These are phyloP conservation scores for Neurospora crassa DNA, from an alignment of 2,329 filamentous ascomycete genomes.

Conservation along the genomic window DNA sequence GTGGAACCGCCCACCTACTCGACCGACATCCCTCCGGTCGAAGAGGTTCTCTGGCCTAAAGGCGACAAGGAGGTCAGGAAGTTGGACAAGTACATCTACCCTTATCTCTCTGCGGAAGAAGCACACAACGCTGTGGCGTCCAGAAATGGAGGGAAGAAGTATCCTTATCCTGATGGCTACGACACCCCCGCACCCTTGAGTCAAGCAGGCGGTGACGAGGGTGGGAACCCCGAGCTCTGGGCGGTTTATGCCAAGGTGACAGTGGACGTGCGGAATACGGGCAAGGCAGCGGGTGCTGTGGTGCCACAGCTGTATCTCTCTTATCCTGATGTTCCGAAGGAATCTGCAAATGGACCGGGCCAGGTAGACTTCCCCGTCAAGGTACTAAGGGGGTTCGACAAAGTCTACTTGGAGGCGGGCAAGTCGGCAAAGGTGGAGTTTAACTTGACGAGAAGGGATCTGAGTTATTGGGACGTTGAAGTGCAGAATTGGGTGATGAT, in stretches of 20 bases:
- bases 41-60: conserved; percentile 50
- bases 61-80: conserved; percentile 33
- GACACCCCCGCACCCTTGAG: conserved; percentile 39
- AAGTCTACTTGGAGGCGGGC: conserved; percentile 48
- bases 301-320: conserved; percentile 39
- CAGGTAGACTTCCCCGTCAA: conserved; percentile 53
- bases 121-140: conserved; percentile 32
- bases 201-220: conserved; percentile 59
- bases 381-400: conserved; percentile 66
- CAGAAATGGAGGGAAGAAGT: conserved; percentile 11
- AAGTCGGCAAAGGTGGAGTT: conserved; percentile 45
- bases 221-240: conserved; percentile 59
- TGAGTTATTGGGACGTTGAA: conserved; percentile 63
- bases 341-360: not conserved
- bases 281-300: conserved; percentile 30
- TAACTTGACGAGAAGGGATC: conserved; percentile 53
- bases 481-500: conserved; percentile 57
- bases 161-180: conserved; percentile 49
- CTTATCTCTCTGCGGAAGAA: conserved; percentile 44
- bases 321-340: conserved; percentile 25
- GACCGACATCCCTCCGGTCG: conserved; percentile 40
- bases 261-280: conserved; percentile 45
- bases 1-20: conserved; percentile 41
- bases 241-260: conserved; percentile 23
- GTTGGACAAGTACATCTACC: conserved; percentile 63